Percentiles rank a stretch among this genome's conserved stretches.
Evolutionary conservation across 495 filamentous ascomycete genomes (phyloP).

Genomic region (Rhypophila decipiens): DNA sequence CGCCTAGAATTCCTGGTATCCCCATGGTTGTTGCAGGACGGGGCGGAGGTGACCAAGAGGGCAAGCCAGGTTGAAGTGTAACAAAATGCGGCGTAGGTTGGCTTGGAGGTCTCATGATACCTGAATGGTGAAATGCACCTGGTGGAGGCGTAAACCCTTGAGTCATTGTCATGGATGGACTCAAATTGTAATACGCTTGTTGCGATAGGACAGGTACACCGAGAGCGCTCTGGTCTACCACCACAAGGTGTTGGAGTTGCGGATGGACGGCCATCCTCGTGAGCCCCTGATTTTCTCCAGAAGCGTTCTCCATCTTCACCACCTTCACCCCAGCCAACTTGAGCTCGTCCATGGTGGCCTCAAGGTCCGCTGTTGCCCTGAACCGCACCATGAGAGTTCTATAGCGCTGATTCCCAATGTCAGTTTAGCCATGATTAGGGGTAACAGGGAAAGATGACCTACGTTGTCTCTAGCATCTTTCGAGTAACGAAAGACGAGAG

Average conservation of each 20-base stretch:
- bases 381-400: constrained; percentile 13
- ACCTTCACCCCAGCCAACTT: background rate
- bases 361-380: constrained; percentile 9
- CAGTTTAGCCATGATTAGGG: too few relatives aligned
- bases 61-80: background rate
- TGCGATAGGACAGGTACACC: too few relatives aligned
- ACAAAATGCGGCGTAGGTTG: constrained; percentile 5
- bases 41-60: constrained; percentile 9
- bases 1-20: constrained; percentile 14
- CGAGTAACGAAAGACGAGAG: constrained; percentile 16
- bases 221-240: too few relatives aligned
- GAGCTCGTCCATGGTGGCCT: constrained; percentile 10
- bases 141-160: background rate
- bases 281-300: background rate
- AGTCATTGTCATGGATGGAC: too few relatives aligned
- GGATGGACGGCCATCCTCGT: background rate
- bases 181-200: too few relatives aligned
- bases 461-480: too few relatives aligned
- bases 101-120: constrained; percentile 8
- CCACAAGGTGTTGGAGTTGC: background rate
- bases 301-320: constrained; percentile 5
- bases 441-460: too few relatives aligned
- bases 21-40: constrained; percentile 14
- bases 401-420: constrained; percentile 1
- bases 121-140: background rate